phyloP scores from a whole-genome alignment of 257 asterid species.

The Mitragyna speciosa region DNA sequence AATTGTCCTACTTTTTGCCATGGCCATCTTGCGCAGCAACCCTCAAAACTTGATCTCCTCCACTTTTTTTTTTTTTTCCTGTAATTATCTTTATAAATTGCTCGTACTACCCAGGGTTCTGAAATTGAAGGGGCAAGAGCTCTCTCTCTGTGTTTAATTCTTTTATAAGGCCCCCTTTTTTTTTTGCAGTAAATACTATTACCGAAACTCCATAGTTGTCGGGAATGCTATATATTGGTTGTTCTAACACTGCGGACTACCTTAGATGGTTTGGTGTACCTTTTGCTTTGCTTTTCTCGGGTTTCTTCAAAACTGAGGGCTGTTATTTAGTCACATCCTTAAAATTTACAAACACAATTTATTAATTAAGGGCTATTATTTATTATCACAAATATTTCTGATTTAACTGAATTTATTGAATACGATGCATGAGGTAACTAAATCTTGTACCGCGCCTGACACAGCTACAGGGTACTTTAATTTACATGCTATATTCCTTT shows the following conservation, averaged over 20 bases:
- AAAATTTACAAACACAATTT: neutral
- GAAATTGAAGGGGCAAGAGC: constrained; percentile 41
- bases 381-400: too few species aligned
- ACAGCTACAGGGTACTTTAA: too few species aligned
- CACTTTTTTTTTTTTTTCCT: neutral
- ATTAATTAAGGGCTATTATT: neutral
- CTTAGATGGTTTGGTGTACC: neutral
- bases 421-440: too few species aligned
- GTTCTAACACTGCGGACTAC: constrained; percentile 20
- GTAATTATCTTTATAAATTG: neutral
- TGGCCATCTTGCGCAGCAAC: constrained; percentile 19
- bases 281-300: neutral
- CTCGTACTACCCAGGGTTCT: constrained; percentile 35
- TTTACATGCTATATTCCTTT: too few species aligned
- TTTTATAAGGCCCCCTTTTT: constrained; percentile 9
- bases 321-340: constrained; percentile 5
- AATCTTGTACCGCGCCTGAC: too few species aligned
- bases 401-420: too few species aligned
- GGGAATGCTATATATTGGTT: constrained; percentile 5
- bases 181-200: neutral
- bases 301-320: constrained; percentile 3
- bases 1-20: constrained; percentile 27
- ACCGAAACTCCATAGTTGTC: constrained; percentile 5
- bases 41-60: neutral
- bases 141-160: constrained; percentile 12